Base-by-base conservation (phyloP, 1,139 yeast genomes). In the Suhomyces atakaporum region DNA sequence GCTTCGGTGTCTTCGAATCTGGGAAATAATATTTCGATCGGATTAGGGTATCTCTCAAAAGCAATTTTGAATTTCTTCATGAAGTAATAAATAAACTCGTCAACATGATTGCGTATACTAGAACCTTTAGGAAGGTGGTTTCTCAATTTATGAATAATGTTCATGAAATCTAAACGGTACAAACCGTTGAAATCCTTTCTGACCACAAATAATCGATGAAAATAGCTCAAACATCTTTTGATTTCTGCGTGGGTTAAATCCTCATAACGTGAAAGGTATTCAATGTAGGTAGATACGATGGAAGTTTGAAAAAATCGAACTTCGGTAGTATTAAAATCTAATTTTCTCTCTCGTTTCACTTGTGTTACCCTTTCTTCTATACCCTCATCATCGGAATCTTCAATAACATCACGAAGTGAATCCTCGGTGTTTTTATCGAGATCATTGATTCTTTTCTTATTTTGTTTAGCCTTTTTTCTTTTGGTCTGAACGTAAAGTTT, bases 121-220 rank as follows among this genome's bases (percentile, higher is more conserved):
- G 73, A 59, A 2, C 61, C 46, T 31, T 56, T 43, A 0, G 76
- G 69, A 21, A 70, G 50, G 37, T 49, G 53, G 25, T 48, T 48
- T 24, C 70, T 52, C 26, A 72, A 51, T 30, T 53, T 59, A 37
- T 63, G 63, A 15, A 72, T 44, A 9, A 61, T 43, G 13, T 58
- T 57, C 70, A 92, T 76, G 50, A 92, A 79, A 55, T 92, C 97
- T 25, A 92, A 59, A 31, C 96, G 69, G 52, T 73, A 84, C 26
- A 90, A 65, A 9, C 80, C 73, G 23, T 79, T 79, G 40, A 74
- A 76, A 42, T 81, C 84, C 23, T 79, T 74, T 40, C 79, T 71
- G 0, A 65, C 54, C 35, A 83, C 81, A 49, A 89, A 81, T 0
- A 88, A 60, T 25, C 87, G 68, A 53, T 87, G 89, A 51, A 89